Base-by-base conservation (phyloP, 768 basidiomycete species). In the Leccinum uliginosum region DNA sequence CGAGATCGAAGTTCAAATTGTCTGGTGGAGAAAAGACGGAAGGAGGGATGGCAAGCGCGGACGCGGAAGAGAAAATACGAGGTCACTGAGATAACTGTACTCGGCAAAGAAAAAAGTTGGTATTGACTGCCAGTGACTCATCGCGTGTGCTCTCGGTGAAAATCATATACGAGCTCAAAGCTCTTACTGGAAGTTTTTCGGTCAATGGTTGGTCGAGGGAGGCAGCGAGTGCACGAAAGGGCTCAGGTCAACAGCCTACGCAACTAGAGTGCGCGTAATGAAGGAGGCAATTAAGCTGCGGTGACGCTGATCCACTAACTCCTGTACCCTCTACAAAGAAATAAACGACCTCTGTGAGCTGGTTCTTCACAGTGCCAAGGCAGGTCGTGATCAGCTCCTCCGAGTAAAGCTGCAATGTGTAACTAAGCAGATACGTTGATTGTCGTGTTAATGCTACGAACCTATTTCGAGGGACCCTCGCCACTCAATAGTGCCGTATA, bases 351-450 rank as follows among this genome's bases (percentile, higher is more conserved):
- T 83, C 83, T 1, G 83, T 83, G 29, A 97, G 81, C 56, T 87
- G 86, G 59, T 87, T 89, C 68, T 95, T 94, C 59, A 93, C 79
- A 0, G 86, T 77, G 44, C 74, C 76, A n/a, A 98, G 76, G 72
- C 93, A 92, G 0, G 81, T 76, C 0, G 85, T 85, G 59, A 99
- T 91, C 11, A 94, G 78, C 67, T 99, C 97, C 69, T 98, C 93
- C 0, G 96, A 97, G 70, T 96, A 96, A 9, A 98, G 75, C 89
- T 95, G 65, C 7, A 35, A 38, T 19, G 35, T 1, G 50, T 40
- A 8, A 24, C 57, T 61, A 27, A 46, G 46, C 30, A 49, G 21
- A 32, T 55, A 26, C 8, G 27, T 26, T 23, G 55, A 38, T 29
- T 49, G 49, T 12, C 17, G 17, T 24, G 29, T 19, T 10, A 15